A percentile compares a stretch with the other conserved stretches of the same genome.
These are phyloP conservation scores for Lagenidium sp. DNA, from an alignment of 352 stramenopile genomes.

Conservation along the genomic window DNA sequence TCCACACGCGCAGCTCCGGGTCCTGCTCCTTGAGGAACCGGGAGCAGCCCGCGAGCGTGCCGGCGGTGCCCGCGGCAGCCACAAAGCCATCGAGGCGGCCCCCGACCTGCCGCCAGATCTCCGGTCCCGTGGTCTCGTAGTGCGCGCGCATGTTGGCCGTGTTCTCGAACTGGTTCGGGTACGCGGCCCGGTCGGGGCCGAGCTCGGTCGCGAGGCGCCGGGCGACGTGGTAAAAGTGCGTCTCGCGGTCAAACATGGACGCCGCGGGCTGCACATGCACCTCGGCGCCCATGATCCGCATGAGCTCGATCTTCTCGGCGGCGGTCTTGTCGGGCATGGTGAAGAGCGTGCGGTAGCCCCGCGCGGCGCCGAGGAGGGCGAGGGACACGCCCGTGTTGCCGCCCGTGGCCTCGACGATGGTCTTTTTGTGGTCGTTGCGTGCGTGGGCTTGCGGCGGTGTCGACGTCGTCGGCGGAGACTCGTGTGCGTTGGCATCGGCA, in stretches of 20 bases:
- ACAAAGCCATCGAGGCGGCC: conserved; percentile 90
- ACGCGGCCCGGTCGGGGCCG: conserved; percentile 29
- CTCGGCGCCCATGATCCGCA: conserved; percentile 65
- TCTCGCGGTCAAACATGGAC: conserved; percentile 52
- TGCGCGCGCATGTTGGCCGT: conserved; percentile 62
- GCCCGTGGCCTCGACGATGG: conserved; percentile 75
- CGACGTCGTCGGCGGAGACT: no score
- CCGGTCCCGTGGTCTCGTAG: conserved; percentile 70
- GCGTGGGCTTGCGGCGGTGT: no score
- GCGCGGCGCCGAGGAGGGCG: conserved; percentile 77
- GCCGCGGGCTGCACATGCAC: conserved; percentile 52
- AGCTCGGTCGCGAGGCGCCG: conserved; percentile 29
- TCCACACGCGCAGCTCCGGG: conserved; percentile 37
- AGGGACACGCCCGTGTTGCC: conserved; percentile 92
- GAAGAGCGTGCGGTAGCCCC: conserved; percentile 78
- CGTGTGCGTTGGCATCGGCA: conserved; percentile 34
- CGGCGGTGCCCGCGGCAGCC: conserved; percentile 84
- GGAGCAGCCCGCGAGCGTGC: conserved; percentile 89
- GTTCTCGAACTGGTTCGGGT: conserved; percentile 77
- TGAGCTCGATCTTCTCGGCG: conserved; percentile 70
- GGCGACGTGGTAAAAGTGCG: conserved; percentile 74
- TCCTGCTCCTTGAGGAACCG: conserved; percentile 91
- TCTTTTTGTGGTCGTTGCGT: no score
- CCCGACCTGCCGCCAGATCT: conserved; percentile 85
- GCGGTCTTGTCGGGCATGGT: conserved; percentile 67